Percentiles rank a stretch among this genome's conserved stretches.
Conservation (phyloP, 1,139 yeast genomes). For the Pichia sp. region DNA sequence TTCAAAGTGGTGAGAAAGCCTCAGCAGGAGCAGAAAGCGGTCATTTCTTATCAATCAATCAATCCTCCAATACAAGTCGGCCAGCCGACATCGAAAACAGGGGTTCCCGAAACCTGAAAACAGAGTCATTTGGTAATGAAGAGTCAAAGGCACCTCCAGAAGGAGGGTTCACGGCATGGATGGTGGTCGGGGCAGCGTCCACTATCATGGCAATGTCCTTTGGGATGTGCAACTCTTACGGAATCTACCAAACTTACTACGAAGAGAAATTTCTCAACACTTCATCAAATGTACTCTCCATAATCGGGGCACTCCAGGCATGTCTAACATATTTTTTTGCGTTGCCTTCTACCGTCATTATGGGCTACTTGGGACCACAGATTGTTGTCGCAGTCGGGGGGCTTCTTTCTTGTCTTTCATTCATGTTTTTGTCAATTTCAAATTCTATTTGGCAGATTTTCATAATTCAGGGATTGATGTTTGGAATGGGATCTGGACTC, state of each 20-base stretch:
- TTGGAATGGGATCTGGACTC: slow-evolving; percentile 32
- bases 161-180: not conserved
- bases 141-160: not conserved
- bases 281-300: slow-evolving; percentile 26
- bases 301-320: slow-evolving; percentile 33
- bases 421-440: slow-evolving; percentile 36
- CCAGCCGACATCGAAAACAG: not conserved
- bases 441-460: slow-evolving; percentile 50
- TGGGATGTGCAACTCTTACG: slow-evolving; percentile 54
- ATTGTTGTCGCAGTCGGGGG: slow-evolving; percentile 41
- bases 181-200: not conserved
- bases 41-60: not conserved
- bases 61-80: not conserved
- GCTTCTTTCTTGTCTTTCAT: slow-evolving; percentile 38
- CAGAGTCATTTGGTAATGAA: not conserved
- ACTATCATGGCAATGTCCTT: slow-evolving; percentile 25
- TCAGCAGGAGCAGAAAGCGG: not conserved
- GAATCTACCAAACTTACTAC: slow-evolving; percentile 48
- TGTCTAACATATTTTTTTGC: slow-evolving; percentile 33
- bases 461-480: slow-evolving; percentile 47
- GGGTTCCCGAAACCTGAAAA: not conserved
- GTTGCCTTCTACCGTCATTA: slow-evolving; percentile 40
- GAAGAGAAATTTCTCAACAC: slow-evolving; percentile 27
- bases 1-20: not conserved
- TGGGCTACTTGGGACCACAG: slow-evolving; percentile 40